phyloP scores from a whole-genome alignment of 2,329 filamentous ascomycete genomes.

The Alternaria consortialis region DNA sequence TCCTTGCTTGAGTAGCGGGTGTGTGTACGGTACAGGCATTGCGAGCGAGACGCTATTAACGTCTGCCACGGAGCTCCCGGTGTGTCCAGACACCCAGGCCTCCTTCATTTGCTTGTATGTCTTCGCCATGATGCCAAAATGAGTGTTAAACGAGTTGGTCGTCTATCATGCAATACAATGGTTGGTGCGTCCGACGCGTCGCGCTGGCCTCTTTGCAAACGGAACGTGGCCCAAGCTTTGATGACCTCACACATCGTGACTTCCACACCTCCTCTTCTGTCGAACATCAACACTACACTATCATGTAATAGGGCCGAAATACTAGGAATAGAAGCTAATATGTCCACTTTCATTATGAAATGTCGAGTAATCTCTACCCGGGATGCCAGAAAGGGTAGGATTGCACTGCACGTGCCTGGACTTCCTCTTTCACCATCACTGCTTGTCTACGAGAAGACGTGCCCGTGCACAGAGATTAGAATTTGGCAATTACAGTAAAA shows the following conservation, averaged over 20 bases:
- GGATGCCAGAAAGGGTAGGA: not conserved
- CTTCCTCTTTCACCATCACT: conserved; percentile 21
- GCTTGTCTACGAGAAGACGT: not conserved
- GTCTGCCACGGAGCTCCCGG: conserved; percentile 82
- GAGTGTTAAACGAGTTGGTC: conserved; percentile 21
- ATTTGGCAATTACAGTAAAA: conserved; percentile 6
- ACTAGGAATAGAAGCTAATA: accelerated
- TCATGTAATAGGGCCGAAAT: not conserved
- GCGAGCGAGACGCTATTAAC: conserved; percentile 88
- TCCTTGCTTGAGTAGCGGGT: conserved; percentile 21
- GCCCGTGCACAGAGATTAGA: conserved; percentile 1
- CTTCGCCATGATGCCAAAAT: conserved; percentile 41
- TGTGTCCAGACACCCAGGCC: conserved; percentile 91
- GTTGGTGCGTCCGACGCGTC: conserved; percentile 25
- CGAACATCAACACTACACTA: not conserved
- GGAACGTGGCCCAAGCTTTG: conserved; percentile 13
- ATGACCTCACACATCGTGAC: conserved; percentile 19
- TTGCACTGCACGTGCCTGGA: conserved; percentile 4
- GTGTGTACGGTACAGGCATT: conserved; percentile 71
- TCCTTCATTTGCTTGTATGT: conserved; percentile 93
- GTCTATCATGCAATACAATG: conserved; percentile 15
- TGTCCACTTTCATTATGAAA: accelerated
- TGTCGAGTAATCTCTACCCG: not conserved
- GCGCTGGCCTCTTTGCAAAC: conserved; percentile 25
- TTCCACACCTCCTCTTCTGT: not conserved